Conservation (phyloP, 179 eudicot species). For the Corrigiola litoralis region DNA sequence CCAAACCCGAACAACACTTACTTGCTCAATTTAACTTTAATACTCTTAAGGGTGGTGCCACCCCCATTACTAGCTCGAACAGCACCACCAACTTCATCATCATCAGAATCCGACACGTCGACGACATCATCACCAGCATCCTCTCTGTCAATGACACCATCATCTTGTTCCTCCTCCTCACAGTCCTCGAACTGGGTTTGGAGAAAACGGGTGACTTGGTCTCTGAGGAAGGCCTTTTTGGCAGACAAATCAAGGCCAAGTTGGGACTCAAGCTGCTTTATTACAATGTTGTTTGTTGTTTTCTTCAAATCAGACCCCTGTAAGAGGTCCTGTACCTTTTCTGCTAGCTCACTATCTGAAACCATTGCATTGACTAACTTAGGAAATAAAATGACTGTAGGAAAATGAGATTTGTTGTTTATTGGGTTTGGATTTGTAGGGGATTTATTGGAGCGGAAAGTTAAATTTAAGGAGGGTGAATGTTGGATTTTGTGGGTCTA, state of each 20-base stretch:
- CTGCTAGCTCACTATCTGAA: constrained; percentile 57
- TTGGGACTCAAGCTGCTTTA: constrained; percentile 62
- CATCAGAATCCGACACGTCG: constrained; percentile 24
- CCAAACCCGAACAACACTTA: too few species aligned
- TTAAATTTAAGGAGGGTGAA: too few species aligned
- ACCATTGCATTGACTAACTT: constrained; percentile 37
- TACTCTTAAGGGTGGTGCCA: too few species aligned
- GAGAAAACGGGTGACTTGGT: constrained; percentile 61
- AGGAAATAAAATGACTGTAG: too few species aligned
- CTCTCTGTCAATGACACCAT: not conserved
- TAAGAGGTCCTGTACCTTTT: constrained; percentile 47
- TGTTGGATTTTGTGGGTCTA: too few species aligned
- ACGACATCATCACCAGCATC: not conserved
- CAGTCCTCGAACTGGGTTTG: constrained; percentile 39
- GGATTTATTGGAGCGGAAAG: too few species aligned
- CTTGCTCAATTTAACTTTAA: too few species aligned
- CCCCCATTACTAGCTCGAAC: constrained; percentile 8
- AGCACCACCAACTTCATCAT: constrained; percentile 11
- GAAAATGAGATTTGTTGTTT: too few species aligned
- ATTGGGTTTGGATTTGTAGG: too few species aligned
- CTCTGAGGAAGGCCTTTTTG: constrained; percentile 56
- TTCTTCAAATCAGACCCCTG: constrained; percentile 60
- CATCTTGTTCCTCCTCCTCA: constrained; percentile 16
- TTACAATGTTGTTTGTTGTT: constrained; percentile 57
- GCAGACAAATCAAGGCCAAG: constrained; percentile 75